phyloP scores from a whole-genome alignment of 345 rosid genomes.

The Lagerstroemia speciosa region DNA sequence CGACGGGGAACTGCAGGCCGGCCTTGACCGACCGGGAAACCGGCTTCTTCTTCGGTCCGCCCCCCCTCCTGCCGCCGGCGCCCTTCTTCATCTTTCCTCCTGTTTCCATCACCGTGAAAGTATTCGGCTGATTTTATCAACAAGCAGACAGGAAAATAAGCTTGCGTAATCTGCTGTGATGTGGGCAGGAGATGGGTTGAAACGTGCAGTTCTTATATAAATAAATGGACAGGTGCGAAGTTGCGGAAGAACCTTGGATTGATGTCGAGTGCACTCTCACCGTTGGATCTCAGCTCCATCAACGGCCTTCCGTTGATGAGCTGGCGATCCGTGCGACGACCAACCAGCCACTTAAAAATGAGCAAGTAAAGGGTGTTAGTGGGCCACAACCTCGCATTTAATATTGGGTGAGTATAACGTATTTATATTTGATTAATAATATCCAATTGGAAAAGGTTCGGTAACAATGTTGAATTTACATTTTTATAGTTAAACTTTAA shows the following conservation, averaged over 20 bases:
- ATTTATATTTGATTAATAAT: too few species aligned
- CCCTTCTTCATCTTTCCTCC: conserved; percentile 53
- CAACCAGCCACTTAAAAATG: conserved; percentile 9
- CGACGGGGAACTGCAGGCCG: conserved; percentile 75
- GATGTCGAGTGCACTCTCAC: neutral
- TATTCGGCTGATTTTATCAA: neutral
- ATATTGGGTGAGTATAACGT: too few species aligned
- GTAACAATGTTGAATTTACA: too few species aligned
- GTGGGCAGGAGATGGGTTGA: neutral
- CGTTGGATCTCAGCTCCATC: conserved; percentile 16
- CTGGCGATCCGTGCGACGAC: conserved; percentile 15
- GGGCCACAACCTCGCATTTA: too few species aligned
- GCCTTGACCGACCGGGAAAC: conserved; percentile 71
- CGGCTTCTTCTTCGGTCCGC: conserved; percentile 72
- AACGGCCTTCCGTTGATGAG: conserved; percentile 6
- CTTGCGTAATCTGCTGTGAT: neutral
- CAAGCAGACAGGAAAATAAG: neutral
- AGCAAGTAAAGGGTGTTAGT: too few species aligned
- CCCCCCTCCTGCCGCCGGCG: conserved; percentile 57
- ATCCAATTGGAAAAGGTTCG: too few species aligned
- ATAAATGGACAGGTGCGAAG: conserved; percentile 7
- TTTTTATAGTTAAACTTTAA: too few species aligned
- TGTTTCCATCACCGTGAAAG: conserved; percentile 32
- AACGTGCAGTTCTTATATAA: neutral
- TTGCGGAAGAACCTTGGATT: conserved; percentile 1